Conservation (phyloP, 1,139 yeast genomes). For the Candida sp. region DNA sequence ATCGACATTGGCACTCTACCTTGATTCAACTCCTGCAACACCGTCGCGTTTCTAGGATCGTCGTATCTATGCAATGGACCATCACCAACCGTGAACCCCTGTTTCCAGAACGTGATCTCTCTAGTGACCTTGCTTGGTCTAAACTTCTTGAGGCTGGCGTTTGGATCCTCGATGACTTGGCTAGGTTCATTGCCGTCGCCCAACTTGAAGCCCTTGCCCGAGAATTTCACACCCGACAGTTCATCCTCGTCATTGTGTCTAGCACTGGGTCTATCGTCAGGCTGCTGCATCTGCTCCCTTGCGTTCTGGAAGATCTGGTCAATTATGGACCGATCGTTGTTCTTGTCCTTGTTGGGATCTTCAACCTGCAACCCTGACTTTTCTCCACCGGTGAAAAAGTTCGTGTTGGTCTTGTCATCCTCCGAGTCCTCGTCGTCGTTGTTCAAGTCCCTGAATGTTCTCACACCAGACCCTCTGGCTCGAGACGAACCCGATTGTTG, state of each 20-base stretch:
- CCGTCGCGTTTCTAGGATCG: conserved; percentile 82
- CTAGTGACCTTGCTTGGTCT: conserved; percentile 61
- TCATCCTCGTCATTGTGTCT: conserved; percentile 11
- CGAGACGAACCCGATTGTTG: conserved; percentile 2
- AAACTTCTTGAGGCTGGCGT: conserved; percentile 17
- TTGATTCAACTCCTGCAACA: conserved; percentile 78
- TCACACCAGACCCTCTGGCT: conserved; percentile 22
- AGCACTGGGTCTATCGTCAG: conserved; percentile 50
- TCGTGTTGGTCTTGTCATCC: conserved; percentile 69
- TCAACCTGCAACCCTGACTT: conserved; percentile 94
- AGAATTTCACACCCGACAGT: conserved; percentile 33
- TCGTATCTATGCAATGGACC: conserved; percentile 88
- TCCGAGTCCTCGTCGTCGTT: conserved; percentile 50
- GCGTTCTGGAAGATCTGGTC: conserved; percentile 52
- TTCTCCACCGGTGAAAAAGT: conserved; percentile 95
- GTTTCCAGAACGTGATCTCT: conserved; percentile 93
- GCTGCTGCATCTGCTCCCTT: conserved; percentile 44
- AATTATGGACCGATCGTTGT: conserved; percentile 45
- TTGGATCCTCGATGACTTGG: conserved; percentile 34
- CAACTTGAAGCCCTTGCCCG: conserved; percentile 81
- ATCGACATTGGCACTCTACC: conserved; percentile 95
- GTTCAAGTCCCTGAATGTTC: conserved; percentile 58
- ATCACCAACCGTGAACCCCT: conserved; percentile 94
- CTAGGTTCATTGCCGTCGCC: conserved; percentile 66
- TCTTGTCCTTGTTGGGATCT: conserved; percentile 69